Conservation (phyloP, 257 asterid species). For the Ocimum tenuiflorum region DNA sequence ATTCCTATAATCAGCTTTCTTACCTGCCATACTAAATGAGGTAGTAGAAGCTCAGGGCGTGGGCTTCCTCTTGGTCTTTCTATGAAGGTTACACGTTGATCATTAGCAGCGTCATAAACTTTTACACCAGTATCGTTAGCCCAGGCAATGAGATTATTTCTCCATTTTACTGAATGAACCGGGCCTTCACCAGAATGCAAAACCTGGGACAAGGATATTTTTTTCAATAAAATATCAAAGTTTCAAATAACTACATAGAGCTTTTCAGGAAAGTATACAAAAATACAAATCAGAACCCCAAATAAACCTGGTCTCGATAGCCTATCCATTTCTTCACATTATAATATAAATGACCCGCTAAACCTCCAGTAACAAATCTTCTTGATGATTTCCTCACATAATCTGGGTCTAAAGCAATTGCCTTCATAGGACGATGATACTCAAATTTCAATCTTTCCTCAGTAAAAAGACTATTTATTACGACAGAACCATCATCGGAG, state of each 20-base stretch:
- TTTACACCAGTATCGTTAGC: conserved; percentile 96
- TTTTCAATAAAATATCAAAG: conserved; percentile 18
- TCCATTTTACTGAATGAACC: conserved; percentile 92
- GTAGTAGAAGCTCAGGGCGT: conserved; percentile 85
- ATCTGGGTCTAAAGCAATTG: conserved; percentile 94
- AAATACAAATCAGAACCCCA: conserved; percentile 18
- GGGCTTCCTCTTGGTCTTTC: conserved; percentile 97
- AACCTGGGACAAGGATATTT: conserved; percentile 46
- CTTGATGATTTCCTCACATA: conserved; percentile 80
- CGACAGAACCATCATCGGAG: conserved; percentile 97
- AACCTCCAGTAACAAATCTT: conserved; percentile 95
- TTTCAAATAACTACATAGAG: conserved; percentile 14
- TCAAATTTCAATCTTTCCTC: conserved; percentile 88
- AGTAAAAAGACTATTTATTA: conserved; percentile 78
- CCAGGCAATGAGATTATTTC: conserved; percentile 91
- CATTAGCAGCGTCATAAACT: conserved; percentile 94
- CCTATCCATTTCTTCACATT: conserved; percentile 94
- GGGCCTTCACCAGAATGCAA: conserved; percentile 99
- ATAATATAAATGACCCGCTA: conserved; percentile 84
- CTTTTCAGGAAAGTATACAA: conserved; percentile 21
- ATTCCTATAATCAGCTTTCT: conserved; percentile 12
- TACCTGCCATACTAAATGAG: conserved; percentile 99
- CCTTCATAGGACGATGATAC: conserved; percentile 94
- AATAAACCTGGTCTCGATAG: conserved; percentile 82
- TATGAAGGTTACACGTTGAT: conserved; percentile 81